Conservation (phyloP, 129 eudicot species). For the Flaveria linearis region DNA sequence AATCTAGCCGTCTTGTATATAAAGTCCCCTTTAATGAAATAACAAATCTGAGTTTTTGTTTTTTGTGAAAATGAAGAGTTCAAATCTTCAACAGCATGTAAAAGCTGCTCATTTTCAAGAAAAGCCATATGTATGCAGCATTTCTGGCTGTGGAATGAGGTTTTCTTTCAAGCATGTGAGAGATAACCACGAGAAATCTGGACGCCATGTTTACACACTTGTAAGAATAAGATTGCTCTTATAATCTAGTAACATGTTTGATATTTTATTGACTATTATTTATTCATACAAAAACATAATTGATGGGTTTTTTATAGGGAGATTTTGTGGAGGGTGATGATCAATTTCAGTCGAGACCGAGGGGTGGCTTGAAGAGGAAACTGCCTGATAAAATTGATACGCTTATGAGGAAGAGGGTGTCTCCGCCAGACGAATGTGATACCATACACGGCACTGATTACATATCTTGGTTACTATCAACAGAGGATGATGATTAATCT, state of each 20-base stretch:
- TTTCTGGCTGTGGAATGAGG: constrained; percentile 69
- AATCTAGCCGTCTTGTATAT: neutral
- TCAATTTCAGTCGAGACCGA: constrained; percentile 53
- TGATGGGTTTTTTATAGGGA: constrained; percentile 55
- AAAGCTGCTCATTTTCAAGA: constrained; percentile 69
- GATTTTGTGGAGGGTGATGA: constrained; percentile 75
- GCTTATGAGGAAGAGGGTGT: constrained; percentile 54
- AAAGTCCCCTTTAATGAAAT: neutral
- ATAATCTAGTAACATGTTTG: neutral
- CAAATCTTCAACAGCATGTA: constrained; percentile 84
- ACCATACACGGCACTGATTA: constrained; percentile 38
- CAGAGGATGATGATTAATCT: constrained; percentile 31
- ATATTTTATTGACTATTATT: neutral
- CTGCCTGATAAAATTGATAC: constrained; percentile 51
- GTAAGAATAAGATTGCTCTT: constrained; percentile 38
- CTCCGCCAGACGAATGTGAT: constrained; percentile 44
- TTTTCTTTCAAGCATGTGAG: constrained; percentile 87
- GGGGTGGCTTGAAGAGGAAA: constrained; percentile 80
- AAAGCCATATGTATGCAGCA: constrained; percentile 59
- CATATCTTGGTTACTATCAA: constrained; percentile 47
- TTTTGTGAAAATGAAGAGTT: constrained; percentile 43
- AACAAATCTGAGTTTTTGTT: neutral
- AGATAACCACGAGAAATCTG: constrained; percentile 77
- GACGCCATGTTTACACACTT: constrained; percentile 51
- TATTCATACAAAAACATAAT: no score